Percentiles rank a stretch among this genome's conserved stretches.
These are phyloP conservation scores for Cyberlindnera americana DNA, from an alignment of 805 yeast species.

Conservation along the genomic window DNA sequence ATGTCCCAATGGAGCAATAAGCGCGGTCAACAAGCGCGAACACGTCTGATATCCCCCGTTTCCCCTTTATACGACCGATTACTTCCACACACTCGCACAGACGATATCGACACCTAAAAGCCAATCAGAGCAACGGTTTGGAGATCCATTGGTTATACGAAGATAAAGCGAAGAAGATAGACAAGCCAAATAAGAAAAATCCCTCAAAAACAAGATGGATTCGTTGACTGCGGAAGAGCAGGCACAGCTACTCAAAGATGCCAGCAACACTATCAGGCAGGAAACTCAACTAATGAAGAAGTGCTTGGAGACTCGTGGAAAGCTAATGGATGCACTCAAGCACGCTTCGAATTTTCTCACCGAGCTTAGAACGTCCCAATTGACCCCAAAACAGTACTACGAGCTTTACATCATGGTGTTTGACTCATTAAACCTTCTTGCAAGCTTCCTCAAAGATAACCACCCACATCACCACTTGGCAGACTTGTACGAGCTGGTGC, in stretches of 20 bases:
- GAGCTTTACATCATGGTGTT: constrained; percentile 82
- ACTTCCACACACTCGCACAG: too few species aligned
- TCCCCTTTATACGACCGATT: too few species aligned
- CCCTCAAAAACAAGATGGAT: too few species aligned
- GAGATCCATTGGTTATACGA: too few species aligned
- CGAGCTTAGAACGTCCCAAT: constrained; percentile 70
- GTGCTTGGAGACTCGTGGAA: constrained; percentile 62
- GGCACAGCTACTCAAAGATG: constrained; percentile 36
- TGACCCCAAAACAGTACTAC: constrained; percentile 89
- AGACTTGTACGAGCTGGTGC: constrained; percentile 90
- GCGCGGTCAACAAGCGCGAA: constrained; percentile 5
- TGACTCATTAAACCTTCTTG: constrained; percentile 72
- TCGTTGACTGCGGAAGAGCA: constrained; percentile 27
- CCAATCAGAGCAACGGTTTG: too few species aligned
- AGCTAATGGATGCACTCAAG: constrained; percentile 82
- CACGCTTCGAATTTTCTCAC: constrained; percentile 80
- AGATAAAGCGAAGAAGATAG: not conserved
- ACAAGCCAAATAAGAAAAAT: constrained; percentile 4
- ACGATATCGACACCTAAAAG: too few species aligned
- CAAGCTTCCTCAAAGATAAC: constrained; percentile 59
- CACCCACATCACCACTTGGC: constrained; percentile 74
- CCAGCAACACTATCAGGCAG: constrained; percentile 53
- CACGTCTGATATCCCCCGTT: not conserved
- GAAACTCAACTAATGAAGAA: constrained; percentile 76
- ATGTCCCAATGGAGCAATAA: not conserved